These are phyloP conservation scores for Corchorus capsularis DNA, from an alignment of 345 rosid species.

Conservation along the genomic window DNA sequence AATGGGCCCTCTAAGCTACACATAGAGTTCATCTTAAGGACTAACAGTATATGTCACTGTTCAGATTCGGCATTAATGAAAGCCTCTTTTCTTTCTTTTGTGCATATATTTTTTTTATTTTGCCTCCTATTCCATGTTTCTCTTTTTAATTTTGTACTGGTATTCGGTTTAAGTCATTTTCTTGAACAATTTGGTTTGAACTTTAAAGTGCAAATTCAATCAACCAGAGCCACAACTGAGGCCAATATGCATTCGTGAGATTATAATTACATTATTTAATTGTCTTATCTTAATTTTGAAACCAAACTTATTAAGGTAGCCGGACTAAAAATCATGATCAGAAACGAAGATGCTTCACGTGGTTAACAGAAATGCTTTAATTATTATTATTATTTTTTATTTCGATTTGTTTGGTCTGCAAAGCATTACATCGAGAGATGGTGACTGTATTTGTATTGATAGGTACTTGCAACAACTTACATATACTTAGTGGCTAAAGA, in stretches of 20 bases:
- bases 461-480: too few relatives aligned
- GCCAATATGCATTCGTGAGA: not conserved
- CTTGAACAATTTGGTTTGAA: not conserved
- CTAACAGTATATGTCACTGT: constrained; percentile 21
- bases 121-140: not conserved
- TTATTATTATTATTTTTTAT: too few relatives aligned
- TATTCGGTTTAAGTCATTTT: not conserved
- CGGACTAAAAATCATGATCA: too few relatives aligned
- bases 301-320: too few relatives aligned
- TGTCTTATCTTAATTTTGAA: too few relatives aligned
- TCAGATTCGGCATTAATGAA: constrained; percentile 20
- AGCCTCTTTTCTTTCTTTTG: not conserved
- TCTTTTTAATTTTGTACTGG: not conserved
- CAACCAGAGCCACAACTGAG: too few relatives aligned
- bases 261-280: not conserved
- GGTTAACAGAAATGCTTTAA: too few relatives aligned
- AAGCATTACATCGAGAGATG: too few relatives aligned
- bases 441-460: too few relatives aligned
- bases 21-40: not conserved
- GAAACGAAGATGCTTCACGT: too few relatives aligned
- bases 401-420: too few relatives aligned
- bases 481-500: too few relatives aligned
- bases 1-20: constrained; percentile 23
- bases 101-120: not conserved
- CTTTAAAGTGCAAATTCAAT: not conserved